Evolutionary conservation across 192 early-diverging fungal genomes (phyloP).

Genomic region (Linnemannia hyalina): DNA sequence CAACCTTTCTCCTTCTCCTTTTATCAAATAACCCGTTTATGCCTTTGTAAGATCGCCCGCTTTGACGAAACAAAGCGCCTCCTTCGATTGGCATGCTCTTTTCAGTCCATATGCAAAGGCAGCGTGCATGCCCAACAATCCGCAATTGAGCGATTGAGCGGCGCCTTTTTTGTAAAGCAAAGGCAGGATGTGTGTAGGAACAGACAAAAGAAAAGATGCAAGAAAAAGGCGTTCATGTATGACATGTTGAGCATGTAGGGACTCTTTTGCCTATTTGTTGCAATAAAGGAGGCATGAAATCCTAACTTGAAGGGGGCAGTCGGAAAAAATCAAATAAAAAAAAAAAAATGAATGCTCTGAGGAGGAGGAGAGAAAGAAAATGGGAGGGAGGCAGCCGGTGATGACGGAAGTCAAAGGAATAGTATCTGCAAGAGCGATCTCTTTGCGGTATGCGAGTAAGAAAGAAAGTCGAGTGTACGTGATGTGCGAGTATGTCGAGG

Average conservation of each 20-base stretch:
- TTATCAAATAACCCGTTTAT: no score
- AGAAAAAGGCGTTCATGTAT: not conserved
- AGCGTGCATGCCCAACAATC: not conserved
- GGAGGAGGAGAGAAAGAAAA: no score
- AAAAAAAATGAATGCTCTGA: no score
- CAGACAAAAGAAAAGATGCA: not conserved
- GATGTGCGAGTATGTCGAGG: not conserved
- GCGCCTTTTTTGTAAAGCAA: not conserved
- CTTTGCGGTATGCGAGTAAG: not conserved
- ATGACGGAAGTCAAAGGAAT: not conserved
- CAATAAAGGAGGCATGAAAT: conserved; percentile 6
- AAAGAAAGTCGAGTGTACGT: not conserved
- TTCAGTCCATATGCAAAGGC: no score
- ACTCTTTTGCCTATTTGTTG: not conserved
- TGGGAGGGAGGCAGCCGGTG: no score
- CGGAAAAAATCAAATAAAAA: no score
- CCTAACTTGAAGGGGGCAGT: not conserved
- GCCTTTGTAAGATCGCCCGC: no score
- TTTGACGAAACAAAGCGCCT: no score
- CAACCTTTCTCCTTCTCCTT: no score
- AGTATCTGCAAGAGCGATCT: not conserved
- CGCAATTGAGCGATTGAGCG: not conserved
- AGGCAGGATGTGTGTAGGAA: not conserved
- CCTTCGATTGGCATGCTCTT: no score
- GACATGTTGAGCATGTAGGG: not conserved